These are phyloP conservation scores for Geotrichum restrictum DNA, from an alignment of 1,139 yeast species.

Conservation along the genomic window DNA sequence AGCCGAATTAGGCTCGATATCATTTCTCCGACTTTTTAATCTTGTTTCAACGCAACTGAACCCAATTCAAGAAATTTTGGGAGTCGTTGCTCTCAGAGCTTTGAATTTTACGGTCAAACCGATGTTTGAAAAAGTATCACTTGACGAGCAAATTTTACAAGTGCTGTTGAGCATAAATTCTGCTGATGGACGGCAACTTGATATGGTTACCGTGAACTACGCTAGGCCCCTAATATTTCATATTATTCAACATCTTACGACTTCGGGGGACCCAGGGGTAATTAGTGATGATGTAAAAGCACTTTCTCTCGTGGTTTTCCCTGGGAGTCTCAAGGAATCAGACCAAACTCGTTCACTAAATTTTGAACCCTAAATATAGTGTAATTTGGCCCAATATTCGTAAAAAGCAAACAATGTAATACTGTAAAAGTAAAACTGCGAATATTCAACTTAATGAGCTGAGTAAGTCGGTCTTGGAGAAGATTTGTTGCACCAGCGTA, in stretches of 20 bases:
- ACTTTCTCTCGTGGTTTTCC: no score
- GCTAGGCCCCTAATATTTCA: slow-evolving; percentile 66
- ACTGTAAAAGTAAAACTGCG: no score
- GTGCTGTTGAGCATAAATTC: slow-evolving; percentile 73
- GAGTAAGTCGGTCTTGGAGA: no score
- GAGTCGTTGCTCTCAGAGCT: slow-evolving; percentile 63
- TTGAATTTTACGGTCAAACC: slow-evolving; percentile 27
- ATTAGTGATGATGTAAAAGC: no score
- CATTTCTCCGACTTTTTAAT: slow-evolving; percentile 34
- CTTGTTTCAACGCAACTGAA: slow-evolving; percentile 49
- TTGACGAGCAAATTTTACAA: slow-evolving; percentile 56
- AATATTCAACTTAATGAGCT: no score
- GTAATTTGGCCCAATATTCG: no score
- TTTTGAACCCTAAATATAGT: no score
- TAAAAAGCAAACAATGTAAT: no score
- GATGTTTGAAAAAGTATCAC: slow-evolving; percentile 44
- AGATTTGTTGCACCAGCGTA: no score
- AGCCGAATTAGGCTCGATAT: slow-evolving; percentile 32
- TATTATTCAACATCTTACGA: slow-evolving; percentile 38
- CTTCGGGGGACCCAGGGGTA: no score
- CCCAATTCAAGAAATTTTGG: slow-evolving; percentile 50
- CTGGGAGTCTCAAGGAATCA: no score
- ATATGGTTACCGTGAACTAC: slow-evolving; percentile 63
- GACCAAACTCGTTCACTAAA: no score
- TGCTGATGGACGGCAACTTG: slow-evolving; percentile 66